Evolutionary conservation across 768 basidiomycete genomes (phyloP).

Genomic region (Favolaschia claudopus): DNA sequence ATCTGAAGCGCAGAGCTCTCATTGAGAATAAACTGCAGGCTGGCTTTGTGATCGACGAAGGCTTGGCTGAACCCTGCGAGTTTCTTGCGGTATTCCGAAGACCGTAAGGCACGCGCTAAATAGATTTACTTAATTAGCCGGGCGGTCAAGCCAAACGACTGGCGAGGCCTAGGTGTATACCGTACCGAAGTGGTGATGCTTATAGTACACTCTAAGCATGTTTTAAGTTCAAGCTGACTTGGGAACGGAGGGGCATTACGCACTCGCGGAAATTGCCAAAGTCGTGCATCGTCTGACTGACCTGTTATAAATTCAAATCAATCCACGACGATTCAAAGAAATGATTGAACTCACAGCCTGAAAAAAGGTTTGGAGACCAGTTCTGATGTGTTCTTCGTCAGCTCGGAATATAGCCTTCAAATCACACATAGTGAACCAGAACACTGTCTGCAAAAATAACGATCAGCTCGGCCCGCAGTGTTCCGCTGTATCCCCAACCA

Average conservation of each 20-base stretch:
- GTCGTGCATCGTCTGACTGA: constrained; percentile 14
- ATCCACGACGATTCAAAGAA: background rate
- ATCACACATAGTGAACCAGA: constrained; percentile 27
- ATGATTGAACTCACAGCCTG: background rate
- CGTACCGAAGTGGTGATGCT: constrained; percentile 23
- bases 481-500: constrained; percentile 18
- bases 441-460: constrained; percentile 5
- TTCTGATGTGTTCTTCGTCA: constrained; percentile 14
- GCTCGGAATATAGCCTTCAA: constrained; percentile 26
- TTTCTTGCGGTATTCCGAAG: constrained; percentile 27
- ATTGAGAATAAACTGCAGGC: constrained; percentile 25
- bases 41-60: constrained; percentile 26
- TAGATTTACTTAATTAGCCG: no score
- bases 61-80: constrained; percentile 17
- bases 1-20: constrained; percentile 23
- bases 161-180: background rate
- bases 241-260: background rate
- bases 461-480: background rate
- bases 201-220: constrained; percentile 27
- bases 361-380: constrained; percentile 16
- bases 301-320: background rate
- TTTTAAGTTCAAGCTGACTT: background rate
- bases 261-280: constrained; percentile 36
- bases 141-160: no score
- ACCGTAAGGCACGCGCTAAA: constrained; percentile 21